These are phyloP conservation scores for Zasmidium cellare DNA, from an alignment of 2,329 filamentous ascomycete species.

Conservation along the genomic window DNA sequence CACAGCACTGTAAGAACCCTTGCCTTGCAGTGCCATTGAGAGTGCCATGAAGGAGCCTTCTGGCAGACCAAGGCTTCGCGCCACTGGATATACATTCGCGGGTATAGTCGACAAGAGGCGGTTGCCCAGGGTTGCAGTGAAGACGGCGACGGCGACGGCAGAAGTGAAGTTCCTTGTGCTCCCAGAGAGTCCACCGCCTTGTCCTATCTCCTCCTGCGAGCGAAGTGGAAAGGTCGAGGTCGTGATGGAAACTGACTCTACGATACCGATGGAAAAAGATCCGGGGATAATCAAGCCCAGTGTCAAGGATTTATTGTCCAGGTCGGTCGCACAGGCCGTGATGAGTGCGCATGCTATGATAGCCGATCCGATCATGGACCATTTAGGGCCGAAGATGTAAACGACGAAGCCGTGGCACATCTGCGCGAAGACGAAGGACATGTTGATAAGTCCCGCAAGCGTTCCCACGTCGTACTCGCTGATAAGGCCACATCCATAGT, in stretches of 20 bases:
- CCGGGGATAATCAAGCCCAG: slow-evolving; percentile 24
- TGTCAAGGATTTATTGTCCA: slow-evolving; percentile 22
- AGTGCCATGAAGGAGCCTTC: slow-evolving; percentile 18
- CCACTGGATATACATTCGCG: slow-evolving; percentile 21
- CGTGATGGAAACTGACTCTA: slow-evolving; percentile 26
- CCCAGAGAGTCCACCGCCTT: slow-evolving; percentile 25
- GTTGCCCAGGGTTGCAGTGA: slow-evolving; percentile 26
- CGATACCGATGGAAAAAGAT: slow-evolving; percentile 25
- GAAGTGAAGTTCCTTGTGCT: slow-evolving; percentile 26
- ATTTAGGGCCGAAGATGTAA: slow-evolving; percentile 27
- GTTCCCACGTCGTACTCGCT: slow-evolving; percentile 29
- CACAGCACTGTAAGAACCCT: slow-evolving; percentile 17
- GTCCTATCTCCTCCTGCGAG: slow-evolving; percentile 29
- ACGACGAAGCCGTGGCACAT: slow-evolving; percentile 29
- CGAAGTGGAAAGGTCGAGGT: slow-evolving; percentile 29
- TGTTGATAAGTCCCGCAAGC: slow-evolving; percentile 24
- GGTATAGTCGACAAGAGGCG: slow-evolving; percentile 21
- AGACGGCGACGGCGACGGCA: slow-evolving; percentile 26
- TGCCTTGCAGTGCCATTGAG: slow-evolving; percentile 18
- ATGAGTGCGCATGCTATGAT: slow-evolving; percentile 24
- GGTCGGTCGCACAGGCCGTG: slow-evolving; percentile 22
- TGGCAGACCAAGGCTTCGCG: slow-evolving; percentile 18
- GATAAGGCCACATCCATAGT: slow-evolving; percentile 26
- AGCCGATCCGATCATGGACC: slow-evolving; percentile 27
- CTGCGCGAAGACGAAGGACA: slow-evolving; percentile 30